Base-by-base conservation (phyloP, 1,284 basidiomycete genomes). In the Ceratobasidium papillatum region DNA sequence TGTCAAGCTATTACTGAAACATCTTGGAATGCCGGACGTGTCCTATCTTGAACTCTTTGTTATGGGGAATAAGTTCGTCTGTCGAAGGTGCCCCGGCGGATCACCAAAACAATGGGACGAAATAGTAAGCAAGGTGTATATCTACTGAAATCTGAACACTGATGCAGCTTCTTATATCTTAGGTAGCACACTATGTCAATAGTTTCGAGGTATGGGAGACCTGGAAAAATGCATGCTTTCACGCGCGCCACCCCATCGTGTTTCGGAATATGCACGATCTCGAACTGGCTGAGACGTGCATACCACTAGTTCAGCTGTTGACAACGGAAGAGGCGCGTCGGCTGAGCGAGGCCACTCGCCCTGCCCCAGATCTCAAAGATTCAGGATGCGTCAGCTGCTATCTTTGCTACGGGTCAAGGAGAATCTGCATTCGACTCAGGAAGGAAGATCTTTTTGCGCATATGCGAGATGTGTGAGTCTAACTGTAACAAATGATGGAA, bases 1-100 rank as follows among this genome's bases (percentile, higher is more conserved):
- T 11, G 41, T 47, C 2, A 63, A 63, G n/a, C 9, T 2, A 1
- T 11, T 63, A 3, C 43, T 63, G 7, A 17, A 30, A 1, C 38
- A 43, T 25, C 61, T 63, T 27, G 61, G 43, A 4, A 63, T 45
- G 61, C 38, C 61, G 38, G 61, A 63, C 22, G 61, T 63, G 8
- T 14, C 38, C 1, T 27, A 27, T 30, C 22, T 63, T 1, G 61
- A 63, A 22, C 61, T 63, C 12, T 14, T 25, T 14, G 25, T 27
- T 17, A 27, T 45, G n/a, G 19, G 36, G n/a, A 1, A 7, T 12
- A 43, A 38, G 9, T 63, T 63, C 43, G 38, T 30, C 2, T 63
- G 61, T 32, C 38, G 61, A 14, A 43, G 61, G 22, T 63, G 61
- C n/a, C 7, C 2, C 1, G 56, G 25, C 14, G 19, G n/a, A 9